A percentile compares a stretch with the other conserved stretches of the same genome.
phyloP scores from a whole-genome alignment of 176 grass and related monocot species.

The Metroxylon sagu region DNA sequence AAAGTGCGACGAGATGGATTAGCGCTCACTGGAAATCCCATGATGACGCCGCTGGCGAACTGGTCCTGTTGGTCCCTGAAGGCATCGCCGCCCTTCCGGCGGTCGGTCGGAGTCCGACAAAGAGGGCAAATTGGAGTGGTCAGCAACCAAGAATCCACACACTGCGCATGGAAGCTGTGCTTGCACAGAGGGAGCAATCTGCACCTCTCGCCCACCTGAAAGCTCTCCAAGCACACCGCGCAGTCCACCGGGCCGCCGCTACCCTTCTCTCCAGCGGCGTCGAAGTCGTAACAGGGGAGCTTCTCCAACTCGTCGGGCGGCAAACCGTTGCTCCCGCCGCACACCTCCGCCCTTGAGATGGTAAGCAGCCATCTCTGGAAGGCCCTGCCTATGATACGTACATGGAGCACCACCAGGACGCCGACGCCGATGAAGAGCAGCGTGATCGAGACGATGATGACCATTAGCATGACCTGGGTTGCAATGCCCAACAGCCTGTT shows the following conservation, averaged over 20 bases:
- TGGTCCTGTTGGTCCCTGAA: too few relatives aligned
- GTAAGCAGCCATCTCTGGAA: too few relatives aligned
- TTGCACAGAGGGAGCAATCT: constrained; percentile 41
- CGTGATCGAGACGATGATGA: too few relatives aligned
- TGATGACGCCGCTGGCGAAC: too few relatives aligned
- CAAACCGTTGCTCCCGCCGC: constrained; percentile 18
- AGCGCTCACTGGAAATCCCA: too few relatives aligned
- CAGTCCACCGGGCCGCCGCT: constrained; percentile 9
- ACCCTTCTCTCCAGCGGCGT: background rate
- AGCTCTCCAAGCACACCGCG: constrained; percentile 54
- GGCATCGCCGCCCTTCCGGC: background rate
- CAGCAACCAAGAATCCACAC: constrained; percentile 60
- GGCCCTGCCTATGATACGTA: too few relatives aligned
- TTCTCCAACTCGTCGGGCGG: constrained; percentile 21
- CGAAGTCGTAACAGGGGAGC: constrained; percentile 42
- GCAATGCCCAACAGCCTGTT: too few relatives aligned
- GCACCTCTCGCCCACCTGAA: constrained; percentile 38
- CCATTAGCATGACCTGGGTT: too few relatives aligned
- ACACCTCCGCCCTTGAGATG: too few relatives aligned
- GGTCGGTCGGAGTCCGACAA: constrained; percentile 32
- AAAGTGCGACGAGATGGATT: too few relatives aligned
- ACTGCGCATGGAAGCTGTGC: constrained; percentile 59
- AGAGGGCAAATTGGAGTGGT: constrained; percentile 45
- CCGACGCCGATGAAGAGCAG: too few relatives aligned
- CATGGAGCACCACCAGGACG: too few relatives aligned